Conservation (phyloP, 768 basidiomycete genomes). For the Trametes gibbosa region DNA sequence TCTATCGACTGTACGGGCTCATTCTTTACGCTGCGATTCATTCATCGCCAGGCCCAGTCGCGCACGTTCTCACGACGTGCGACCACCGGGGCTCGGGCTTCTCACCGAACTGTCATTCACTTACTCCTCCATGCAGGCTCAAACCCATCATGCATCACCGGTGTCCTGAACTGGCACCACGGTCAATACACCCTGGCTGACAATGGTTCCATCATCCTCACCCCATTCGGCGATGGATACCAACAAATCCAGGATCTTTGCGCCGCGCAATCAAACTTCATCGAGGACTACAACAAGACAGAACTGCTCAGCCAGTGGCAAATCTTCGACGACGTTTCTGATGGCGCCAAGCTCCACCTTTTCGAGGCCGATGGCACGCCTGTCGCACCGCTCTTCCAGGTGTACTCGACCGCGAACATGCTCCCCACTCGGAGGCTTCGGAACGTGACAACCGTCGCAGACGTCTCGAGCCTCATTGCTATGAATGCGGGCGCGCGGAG, state of each 20-base stretch:
- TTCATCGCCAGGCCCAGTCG: no score
- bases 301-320: constrained; percentile 66
- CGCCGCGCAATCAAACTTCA: constrained; percentile 82
- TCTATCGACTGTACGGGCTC: no score
- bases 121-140: constrained; percentile 46
- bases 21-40: no score
- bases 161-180: constrained; percentile 86
- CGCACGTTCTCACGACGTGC: not conserved
- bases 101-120: not conserved
- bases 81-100: not conserved
- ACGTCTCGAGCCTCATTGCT: constrained; percentile 8
- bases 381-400: constrained; percentile 63
- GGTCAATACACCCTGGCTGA: constrained; percentile 64
- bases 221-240: constrained; percentile 81
- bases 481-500: constrained; percentile 9
- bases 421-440: constrained; percentile 69
- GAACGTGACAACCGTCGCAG: constrained; percentile 41
- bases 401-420: constrained; percentile 82
- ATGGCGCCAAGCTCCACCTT: constrained; percentile 70
- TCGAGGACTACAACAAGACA: constrained; percentile 78
- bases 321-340: constrained; percentile 63
- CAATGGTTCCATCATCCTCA: constrained; percentile 80
- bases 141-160: constrained; percentile 85
- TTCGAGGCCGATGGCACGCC: constrained; percentile 78
- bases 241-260: constrained; percentile 96